These are phyloP conservation scores for Penicillium crystallinum DNA, from an alignment of 495 filamentous ascomycete species.

Conservation along the genomic window DNA sequence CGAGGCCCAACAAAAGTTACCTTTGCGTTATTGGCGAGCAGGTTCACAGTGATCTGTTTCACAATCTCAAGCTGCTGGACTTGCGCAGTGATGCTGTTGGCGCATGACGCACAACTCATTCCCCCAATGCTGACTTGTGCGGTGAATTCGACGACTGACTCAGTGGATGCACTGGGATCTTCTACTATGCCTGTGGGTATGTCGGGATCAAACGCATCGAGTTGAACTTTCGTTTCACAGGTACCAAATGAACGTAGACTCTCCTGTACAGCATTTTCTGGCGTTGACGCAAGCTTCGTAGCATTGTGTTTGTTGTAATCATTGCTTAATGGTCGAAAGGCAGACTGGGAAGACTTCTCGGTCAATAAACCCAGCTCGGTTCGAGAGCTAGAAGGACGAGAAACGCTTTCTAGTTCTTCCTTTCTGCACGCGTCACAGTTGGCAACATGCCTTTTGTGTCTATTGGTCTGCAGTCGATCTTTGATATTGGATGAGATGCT, in stretches of 20 bases:
- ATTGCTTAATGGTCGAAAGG: not conserved
- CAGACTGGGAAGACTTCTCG: conserved; percentile 10
- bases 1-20: conserved; percentile 42
- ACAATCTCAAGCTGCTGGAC: conserved; percentile 49
- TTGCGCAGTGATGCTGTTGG: conserved; percentile 47
- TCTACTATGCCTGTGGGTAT: not conserved
- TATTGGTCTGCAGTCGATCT: conserved; percentile 17
- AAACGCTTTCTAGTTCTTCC: conserved; percentile 23
- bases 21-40: conserved; percentile 55
- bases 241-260: not conserved
- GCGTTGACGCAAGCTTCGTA: not conserved
- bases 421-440: conserved; percentile 48
- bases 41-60: conserved; percentile 49
- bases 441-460: conserved; percentile 33
- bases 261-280: not conserved
- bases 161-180: not conserved
- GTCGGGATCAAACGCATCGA: not conserved
- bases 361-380: conserved; percentile 1
- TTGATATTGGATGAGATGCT: conserved; percentile 22
- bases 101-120: conserved; percentile 65
- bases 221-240: not conserved
- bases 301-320: not conserved
- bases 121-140: conserved; percentile 51
- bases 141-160: conserved; percentile 24
- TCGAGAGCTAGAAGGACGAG: conserved; percentile 3